Evolutionary conservation across 192 early-diverging fungal species (phyloP), one percentile per base, ranked within the genome.

Genomic region (Umbelopsis isabellina): DNA sequence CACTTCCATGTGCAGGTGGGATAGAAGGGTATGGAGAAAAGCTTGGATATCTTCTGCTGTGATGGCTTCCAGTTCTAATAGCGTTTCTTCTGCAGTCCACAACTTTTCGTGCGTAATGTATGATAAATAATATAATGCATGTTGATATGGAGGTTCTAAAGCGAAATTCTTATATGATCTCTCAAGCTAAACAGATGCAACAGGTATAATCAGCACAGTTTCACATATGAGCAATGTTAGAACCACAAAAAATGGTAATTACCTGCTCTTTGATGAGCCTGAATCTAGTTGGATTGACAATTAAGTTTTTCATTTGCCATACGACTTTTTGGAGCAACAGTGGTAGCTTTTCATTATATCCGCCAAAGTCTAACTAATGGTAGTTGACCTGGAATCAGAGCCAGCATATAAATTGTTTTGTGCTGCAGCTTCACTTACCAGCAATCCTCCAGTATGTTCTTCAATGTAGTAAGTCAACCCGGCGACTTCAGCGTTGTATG

Each of bases 341-440:
- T 3, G 77, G 71, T 0, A 95, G 75, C 79, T 95, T 96, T 79
- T 96, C 91, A 71, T 91, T 93, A 81, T 92, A 98, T 2, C 96
- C 96, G 16, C 76, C 70, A 13, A 95, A 65, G 4, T 78, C 71
- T 37, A 95, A 75, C 71, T 83, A 70, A 85, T 67, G 33, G 78
- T 82, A 16, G 50, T 87, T 85, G 71, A 72, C 75, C 70, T 94
- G 89, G 44, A 84, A 10, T 41, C 2, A 41, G 37, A 6, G 6
- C 5, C 10, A 41, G 82, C 47, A 92, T 71, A 16, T 89, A 68
- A 46, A 84, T 30, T 2, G 3, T 33, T 50, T 13, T 25, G 6
- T 68, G 0, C 11, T 23, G 12, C 10, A 49, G 10, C 37, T 7
- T 10, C 6, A 76, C 70, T 82, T 41, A 91, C 82, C 48, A 88